These are phyloP conservation scores for Carpinus viminea DNA, from an alignment of 306 rosid genomes.

Conservation along the genomic window DNA sequence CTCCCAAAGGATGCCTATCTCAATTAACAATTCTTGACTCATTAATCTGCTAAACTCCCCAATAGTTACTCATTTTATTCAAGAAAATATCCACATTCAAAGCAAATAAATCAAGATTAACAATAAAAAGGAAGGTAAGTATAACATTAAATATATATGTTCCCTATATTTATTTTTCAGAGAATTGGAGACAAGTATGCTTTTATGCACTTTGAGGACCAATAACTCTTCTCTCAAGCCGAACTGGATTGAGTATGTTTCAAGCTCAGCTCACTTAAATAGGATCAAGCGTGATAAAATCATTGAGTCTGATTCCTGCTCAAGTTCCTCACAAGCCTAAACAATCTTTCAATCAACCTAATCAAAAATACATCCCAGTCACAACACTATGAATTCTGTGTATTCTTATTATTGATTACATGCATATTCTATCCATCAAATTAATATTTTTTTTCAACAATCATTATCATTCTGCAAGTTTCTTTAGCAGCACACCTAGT, in stretches of 20 bases:
- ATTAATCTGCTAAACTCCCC: constrained; percentile 8
- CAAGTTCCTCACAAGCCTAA: constrained; percentile 1
- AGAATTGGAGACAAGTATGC: not conserved
- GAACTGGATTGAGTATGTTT: not conserved
- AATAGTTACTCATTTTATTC: constrained; percentile 2
- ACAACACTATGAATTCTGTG: not conserved
- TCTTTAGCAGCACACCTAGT: not conserved
- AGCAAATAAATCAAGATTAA: constrained; percentile 21
- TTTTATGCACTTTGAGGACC: not conserved
- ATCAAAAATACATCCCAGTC: not conserved
- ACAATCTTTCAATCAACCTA: not conserved
- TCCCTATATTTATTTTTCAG: not conserved
- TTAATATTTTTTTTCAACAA: not conserved
- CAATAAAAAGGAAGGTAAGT: not conserved
- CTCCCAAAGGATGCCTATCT: constrained; percentile 14
- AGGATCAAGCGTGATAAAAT: not conserved
- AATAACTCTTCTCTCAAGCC: not conserved
- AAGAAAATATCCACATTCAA: not conserved
- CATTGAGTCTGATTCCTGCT: not conserved
- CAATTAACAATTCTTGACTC: constrained; percentile 13
- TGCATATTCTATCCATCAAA: no score
- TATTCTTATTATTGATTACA: not conserved
- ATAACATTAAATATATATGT: not conserved
- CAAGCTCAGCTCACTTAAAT: not conserved
- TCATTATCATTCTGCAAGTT: not conserved